A percentile compares a stretch with the other conserved stretches of the same genome.
Evolutionary conservation across 2,329 filamentous ascomycete genomes (phyloP).

Genomic region (Peltaster fructicola): DNA sequence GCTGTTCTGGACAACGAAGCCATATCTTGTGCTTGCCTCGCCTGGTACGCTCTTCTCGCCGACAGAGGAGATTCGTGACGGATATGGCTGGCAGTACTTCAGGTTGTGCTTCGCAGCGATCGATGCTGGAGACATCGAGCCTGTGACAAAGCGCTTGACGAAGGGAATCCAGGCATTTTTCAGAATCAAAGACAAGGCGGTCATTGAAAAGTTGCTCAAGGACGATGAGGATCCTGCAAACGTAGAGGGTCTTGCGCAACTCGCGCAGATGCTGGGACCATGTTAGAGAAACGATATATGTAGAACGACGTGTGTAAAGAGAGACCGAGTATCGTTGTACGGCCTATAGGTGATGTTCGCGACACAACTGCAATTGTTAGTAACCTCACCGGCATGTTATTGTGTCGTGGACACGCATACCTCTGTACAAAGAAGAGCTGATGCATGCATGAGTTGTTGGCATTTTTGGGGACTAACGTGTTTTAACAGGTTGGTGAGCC

Average conservation of each 20-base stretch:
- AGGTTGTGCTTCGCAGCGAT: slow-evolving; percentile 76
- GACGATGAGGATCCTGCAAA: slow-evolving; percentile 16
- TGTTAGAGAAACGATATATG: slow-evolving; percentile 6
- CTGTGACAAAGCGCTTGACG: slow-evolving; percentile 45
- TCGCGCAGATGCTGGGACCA: slow-evolving; percentile 9
- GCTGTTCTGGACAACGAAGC: slow-evolving; percentile 51
- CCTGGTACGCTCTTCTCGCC: slow-evolving; percentile 62
- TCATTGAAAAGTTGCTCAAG: slow-evolving; percentile 45
- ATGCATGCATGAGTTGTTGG: no score
- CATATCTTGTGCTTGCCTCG: slow-evolving; percentile 50
- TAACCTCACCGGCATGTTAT: no score
- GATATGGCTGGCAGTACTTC: slow-evolving; percentile 52
- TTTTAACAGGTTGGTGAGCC: no score
- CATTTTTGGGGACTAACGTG: no score
- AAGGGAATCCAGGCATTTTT: slow-evolving; percentile 59
- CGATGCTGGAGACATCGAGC: slow-evolving; percentile 48
- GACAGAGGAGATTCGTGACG: slow-evolving; percentile 37
- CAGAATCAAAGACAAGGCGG: slow-evolving; percentile 48
- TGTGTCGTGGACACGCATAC: no score
- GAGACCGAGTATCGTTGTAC: no score
- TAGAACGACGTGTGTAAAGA: no score
- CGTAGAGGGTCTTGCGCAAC: slow-evolving; percentile 3
- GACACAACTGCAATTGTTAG: no score
- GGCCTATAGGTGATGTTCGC: no score
- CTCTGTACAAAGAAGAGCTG: no score